Percentiles rank a stretch among this genome's conserved stretches.
Evolutionary conservation across 768 basidiomycete genomes (phyloP).

Genomic region (Calocybe gangraenosa): DNA sequence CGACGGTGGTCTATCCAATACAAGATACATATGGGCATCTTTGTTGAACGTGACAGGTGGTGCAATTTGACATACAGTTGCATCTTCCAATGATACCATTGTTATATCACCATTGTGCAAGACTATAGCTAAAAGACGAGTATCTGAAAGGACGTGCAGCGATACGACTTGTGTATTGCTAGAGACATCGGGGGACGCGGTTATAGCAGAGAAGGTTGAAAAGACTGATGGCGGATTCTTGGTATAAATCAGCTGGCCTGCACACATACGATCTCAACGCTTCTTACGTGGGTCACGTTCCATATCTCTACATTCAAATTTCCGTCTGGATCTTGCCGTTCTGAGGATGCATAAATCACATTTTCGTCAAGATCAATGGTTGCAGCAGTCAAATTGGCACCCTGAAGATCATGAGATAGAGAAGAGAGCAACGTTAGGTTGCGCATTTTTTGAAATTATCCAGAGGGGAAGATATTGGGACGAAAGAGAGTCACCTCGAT

Average conservation of each 20-base stretch:
- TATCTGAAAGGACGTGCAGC: constrained; percentile 69
- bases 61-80: constrained; percentile 32
- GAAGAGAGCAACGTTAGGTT: constrained; percentile 47
- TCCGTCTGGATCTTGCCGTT: constrained; percentile 38
- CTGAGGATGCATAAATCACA: constrained; percentile 54
- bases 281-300: too few relatives aligned
- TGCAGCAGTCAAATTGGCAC: constrained; percentile 38
- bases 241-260: neutral
- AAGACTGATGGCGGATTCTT: constrained; percentile 21
- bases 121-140: constrained; percentile 60
- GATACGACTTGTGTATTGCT: constrained; percentile 47
- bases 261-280: too few relatives aligned
- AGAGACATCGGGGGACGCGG: constrained; percentile 21
- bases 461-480: constrained; percentile 9
- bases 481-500: constrained; percentile 4
- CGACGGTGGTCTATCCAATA: constrained; percentile 58
- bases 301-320: constrained; percentile 59
- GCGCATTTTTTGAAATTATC: constrained; percentile 38
- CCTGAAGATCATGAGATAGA: constrained; percentile 20
- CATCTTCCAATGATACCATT: constrained; percentile 51
- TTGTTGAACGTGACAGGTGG: constrained; percentile 5
- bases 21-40: constrained; percentile 7
- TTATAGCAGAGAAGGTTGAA: constrained; percentile 33
- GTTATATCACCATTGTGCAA: constrained; percentile 82
- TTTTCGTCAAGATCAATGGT: constrained; percentile 65